A percentile compares a stretch with the other conserved stretches of the same genome.
These are phyloP conservation scores for Lenzites betulinus DNA, from an alignment of 768 basidiomycete genomes.

Conservation along the genomic window DNA sequence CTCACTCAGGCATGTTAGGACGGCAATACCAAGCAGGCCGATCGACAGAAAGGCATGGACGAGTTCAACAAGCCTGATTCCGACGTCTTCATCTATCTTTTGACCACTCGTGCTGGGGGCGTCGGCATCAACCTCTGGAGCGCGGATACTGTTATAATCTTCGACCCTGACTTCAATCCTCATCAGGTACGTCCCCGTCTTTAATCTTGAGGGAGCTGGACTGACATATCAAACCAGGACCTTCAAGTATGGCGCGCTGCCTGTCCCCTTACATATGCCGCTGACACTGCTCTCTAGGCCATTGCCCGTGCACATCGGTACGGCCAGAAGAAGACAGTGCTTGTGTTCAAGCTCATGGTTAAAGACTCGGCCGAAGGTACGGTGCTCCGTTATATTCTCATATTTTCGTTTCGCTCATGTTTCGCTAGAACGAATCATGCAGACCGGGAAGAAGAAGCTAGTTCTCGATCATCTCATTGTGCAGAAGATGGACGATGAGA, in stretches of 20 bases:
- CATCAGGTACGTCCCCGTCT: conserved; percentile 62
- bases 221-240: conserved; percentile 52
- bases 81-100: conserved; percentile 86
- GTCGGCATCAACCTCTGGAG: conserved; percentile 89
- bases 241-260: conserved; percentile 63
- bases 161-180: conserved; percentile 98
- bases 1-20: conserved; percentile 51
- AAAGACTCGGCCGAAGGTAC: conserved; percentile 90
- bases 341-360: conserved; percentile 96
- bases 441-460: conserved; percentile 93
- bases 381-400: background rate
- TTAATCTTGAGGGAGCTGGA: background rate
- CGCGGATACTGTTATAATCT: conserved; percentile 92
- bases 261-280: background rate
- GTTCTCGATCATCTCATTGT: conserved; percentile 94
- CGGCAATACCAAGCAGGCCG: conserved; percentile 80
- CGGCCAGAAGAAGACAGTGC: conserved; percentile 91
- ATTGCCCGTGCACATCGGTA: conserved; percentile 94
- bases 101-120: conserved; percentile 92
- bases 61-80: conserved; percentile 88
- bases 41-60: conserved; percentile 95
- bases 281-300: conserved; percentile 54
- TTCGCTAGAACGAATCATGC: conserved; percentile 79
- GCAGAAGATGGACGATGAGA: conserved; percentile 90
- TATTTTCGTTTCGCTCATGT: background rate